Evolutionary conservation across 2,329 filamentous ascomycete genomes (phyloP).

Genomic region (Ceratocystis eucalypticola): DNA sequence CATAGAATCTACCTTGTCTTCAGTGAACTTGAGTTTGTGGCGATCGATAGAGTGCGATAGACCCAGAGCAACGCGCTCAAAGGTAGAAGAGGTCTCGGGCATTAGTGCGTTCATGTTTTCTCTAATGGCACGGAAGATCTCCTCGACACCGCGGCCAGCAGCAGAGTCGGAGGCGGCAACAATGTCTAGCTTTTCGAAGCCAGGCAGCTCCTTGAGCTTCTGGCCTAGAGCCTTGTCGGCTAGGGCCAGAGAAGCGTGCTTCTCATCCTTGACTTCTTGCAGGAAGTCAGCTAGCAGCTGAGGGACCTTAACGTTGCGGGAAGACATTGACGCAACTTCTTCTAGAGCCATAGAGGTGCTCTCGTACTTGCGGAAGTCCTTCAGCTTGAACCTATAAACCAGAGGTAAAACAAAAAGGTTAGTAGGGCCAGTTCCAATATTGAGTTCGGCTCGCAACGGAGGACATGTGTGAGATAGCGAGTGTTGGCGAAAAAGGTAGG

Average conservation of each 20-base stretch:
- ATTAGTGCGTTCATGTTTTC: conserved; percentile 82
- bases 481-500: conserved; percentile 22
- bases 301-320: conserved; percentile 75
- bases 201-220: conserved; percentile 82
- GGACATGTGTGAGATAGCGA: neutral
- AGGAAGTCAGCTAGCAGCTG: conserved; percentile 71
- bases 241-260: conserved; percentile 88
- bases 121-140: conserved; percentile 89
- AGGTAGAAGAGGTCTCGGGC: conserved; percentile 69
- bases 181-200: conserved; percentile 71
- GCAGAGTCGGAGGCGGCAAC: conserved; percentile 65
- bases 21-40: conserved; percentile 96
- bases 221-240: conserved; percentile 85
- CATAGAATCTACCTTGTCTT: conserved; percentile 98
- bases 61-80: conserved; percentile 90
- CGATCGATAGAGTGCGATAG: conserved; percentile 92
- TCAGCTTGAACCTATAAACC: conserved; percentile 64
- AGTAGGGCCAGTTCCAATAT: conserved; percentile 16
- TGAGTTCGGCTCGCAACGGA: neutral
- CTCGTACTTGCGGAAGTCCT: conserved; percentile 95
- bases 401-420: neutral
- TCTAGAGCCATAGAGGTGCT: conserved; percentile 81
- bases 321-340: conserved; percentile 70
- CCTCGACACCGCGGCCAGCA: conserved; percentile 46
- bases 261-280: conserved; percentile 87